Conservation (phyloP, 208 protist species). For the Endotrypanum monterogeii region DNA sequence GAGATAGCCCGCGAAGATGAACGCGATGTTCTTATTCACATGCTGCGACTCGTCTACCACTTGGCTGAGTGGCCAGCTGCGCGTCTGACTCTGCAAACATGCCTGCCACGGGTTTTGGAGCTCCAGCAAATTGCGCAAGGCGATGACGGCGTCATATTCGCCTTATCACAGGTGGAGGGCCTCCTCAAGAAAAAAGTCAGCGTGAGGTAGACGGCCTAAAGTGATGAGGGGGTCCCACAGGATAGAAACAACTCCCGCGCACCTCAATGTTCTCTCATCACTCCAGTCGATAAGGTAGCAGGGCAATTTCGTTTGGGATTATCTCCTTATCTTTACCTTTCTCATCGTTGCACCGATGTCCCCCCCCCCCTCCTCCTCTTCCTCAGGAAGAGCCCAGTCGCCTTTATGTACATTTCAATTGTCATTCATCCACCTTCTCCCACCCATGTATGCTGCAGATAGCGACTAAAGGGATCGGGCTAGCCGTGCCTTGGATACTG, state of each 20-base stretch:
- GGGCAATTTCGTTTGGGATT: not conserved
- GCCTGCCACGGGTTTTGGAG: constrained; percentile 43
- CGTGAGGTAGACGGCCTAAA: not conserved
- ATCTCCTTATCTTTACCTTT: not conserved
- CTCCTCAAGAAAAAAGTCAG: constrained; percentile 35
- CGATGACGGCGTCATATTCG: constrained; percentile 34
- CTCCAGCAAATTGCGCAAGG: constrained; percentile 42
- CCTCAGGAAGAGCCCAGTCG: not conserved
- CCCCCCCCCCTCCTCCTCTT: constrained; percentile 6
- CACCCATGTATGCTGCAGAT: not conserved
- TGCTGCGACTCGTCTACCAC: constrained; percentile 62
- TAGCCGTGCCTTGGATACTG: too few relatives aligned
- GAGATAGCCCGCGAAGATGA: constrained; percentile 69
- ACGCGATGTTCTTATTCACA: constrained; percentile 78
- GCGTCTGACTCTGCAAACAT: constrained; percentile 39
- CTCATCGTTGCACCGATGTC: not conserved
- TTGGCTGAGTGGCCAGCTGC: constrained; percentile 71
- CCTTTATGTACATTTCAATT: not conserved
- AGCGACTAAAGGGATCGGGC: too few relatives aligned
- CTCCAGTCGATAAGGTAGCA: not conserved
- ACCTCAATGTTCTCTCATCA: not conserved
- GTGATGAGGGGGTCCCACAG: not conserved
- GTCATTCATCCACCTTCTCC: too few relatives aligned
- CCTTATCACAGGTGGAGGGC: constrained; percentile 19
- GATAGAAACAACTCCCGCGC: not conserved